phyloP scores from a whole-genome alignment of 495 filamentous ascomycete species.

The Durotheca rogersii region DNA sequence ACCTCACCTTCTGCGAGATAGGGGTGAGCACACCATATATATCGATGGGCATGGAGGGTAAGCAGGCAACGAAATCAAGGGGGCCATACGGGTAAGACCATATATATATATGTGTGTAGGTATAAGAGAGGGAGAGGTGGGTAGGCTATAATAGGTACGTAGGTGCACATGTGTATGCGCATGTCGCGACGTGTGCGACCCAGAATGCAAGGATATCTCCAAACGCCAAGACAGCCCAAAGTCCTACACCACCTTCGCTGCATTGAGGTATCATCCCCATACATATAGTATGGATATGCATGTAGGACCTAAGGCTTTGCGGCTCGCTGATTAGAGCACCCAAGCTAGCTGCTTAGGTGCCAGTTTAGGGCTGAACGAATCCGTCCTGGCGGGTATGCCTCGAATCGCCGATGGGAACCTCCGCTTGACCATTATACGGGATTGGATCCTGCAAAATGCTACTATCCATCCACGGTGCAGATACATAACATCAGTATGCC shows the following conservation, averaged over 20 bases:
- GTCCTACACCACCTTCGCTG: constrained; percentile 15
- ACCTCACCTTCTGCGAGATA: too few relatives aligned
- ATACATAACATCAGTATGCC: too few relatives aligned
- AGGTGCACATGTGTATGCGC: constrained; percentile 7
- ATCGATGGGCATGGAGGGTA: too few relatives aligned
- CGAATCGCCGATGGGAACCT: neutral
- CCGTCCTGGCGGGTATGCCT: neutral
- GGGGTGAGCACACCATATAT: too few relatives aligned
- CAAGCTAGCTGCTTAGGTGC: neutral
- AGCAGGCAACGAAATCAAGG: too few relatives aligned
- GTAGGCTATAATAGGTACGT: too few relatives aligned
- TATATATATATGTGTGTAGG: too few relatives aligned
- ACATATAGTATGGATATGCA: neutral
- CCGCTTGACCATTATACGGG: constrained; percentile 13
- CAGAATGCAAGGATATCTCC: constrained; percentile 11
- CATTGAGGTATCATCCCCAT: neutral
- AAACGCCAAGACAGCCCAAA: constrained; percentile 7
- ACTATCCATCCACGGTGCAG: too few relatives aligned
- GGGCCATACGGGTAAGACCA: too few relatives aligned
- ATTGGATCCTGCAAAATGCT: neutral
- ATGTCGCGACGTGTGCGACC: constrained; percentile 18
- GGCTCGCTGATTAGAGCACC: too few relatives aligned
- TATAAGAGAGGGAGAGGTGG: too few relatives aligned
- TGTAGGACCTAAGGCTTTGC: constrained; percentile 1
- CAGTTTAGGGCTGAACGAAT: constrained; percentile 5